These are phyloP conservation scores for Agaricus sinodeliciosus DNA, from an alignment of 768 basidiomycete genomes.

Conservation along the genomic window DNA sequence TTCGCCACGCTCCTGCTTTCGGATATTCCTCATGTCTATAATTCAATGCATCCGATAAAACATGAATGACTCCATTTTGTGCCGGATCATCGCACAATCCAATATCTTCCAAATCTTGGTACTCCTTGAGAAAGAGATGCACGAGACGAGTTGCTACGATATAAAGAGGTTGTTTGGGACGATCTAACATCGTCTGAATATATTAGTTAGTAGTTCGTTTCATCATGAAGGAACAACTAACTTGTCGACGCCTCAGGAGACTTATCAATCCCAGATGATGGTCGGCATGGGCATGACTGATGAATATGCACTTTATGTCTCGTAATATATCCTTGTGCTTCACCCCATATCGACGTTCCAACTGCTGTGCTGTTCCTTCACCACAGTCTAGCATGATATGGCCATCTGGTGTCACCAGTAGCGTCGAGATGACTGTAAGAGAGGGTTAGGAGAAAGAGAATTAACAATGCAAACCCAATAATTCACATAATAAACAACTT, in stretches of 20 bases:
- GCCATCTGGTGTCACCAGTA: constrained; percentile 71
- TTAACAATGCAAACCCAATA: no score
- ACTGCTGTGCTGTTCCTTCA: constrained; percentile 90
- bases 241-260: constrained; percentile 62
- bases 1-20: constrained; percentile 31
- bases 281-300: constrained; percentile 90
- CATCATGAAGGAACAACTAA: constrained; percentile 22
- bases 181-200: constrained; percentile 44
- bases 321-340: constrained; percentile 52
- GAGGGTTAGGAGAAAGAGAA: no score
- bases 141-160: constrained; percentile 56
- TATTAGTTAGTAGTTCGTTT: constrained; percentile 18
- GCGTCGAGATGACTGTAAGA: constrained; percentile 63
- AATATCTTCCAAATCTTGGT: constrained; percentile 61
- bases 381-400: constrained; percentile 80
- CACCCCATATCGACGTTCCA: constrained; percentile 69
- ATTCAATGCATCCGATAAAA: constrained; percentile 51
- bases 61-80: constrained; percentile 39
- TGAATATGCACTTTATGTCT: constrained; percentile 69
- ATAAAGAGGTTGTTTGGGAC: constrained; percentile 56
- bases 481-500: neutral
- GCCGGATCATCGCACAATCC: constrained; percentile 39
- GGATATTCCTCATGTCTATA: constrained; percentile 33
- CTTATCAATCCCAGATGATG: constrained; percentile 82
- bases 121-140: constrained; percentile 68